These are phyloP conservation scores for Apiospora aurea DNA, from an alignment of 2,329 filamentous ascomycete species.

Conservation along the genomic window DNA sequence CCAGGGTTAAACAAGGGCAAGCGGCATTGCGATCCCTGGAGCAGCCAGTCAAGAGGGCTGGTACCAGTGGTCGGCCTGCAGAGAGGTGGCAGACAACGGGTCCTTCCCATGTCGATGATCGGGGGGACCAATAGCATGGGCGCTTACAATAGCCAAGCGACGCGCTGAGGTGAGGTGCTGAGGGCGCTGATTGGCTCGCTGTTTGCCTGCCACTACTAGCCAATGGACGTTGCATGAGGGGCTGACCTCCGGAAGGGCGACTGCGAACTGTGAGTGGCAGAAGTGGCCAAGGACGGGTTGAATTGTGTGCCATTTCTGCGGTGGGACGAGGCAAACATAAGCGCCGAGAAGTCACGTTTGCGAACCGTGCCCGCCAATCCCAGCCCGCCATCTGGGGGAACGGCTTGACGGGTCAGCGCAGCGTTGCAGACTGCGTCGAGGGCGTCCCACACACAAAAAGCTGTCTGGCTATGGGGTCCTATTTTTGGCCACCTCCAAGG, in stretches of 20 bases:
- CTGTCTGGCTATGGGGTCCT: constrained; percentile 9
- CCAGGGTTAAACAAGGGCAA: constrained; percentile 25
- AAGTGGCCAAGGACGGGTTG: background rate
- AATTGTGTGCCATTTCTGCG: background rate
- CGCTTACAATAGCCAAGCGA: constrained; percentile 35
- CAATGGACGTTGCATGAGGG: constrained; percentile 10
- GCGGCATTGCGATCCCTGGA: constrained; percentile 38
- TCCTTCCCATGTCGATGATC: constrained; percentile 29
- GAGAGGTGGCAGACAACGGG: constrained; percentile 35
- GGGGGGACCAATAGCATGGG: constrained; percentile 38
- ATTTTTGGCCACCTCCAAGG: constrained; percentile 22
- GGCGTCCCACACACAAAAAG: background rate
- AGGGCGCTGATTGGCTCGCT: constrained; percentile 37
- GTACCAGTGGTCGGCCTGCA: constrained; percentile 41
- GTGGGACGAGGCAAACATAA: constrained; percentile 20
- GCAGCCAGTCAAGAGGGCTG: constrained; percentile 40
- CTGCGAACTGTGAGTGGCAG: background rate
- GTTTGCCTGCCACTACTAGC: background rate
- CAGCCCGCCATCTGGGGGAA: constrained; percentile 7
- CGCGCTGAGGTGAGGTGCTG: constrained; percentile 38
- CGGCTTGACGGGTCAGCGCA: background rate
- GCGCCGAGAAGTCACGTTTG: constrained; percentile 14
- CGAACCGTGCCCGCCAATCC: background rate
- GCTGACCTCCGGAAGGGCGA: background rate
- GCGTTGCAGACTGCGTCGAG: background rate